Evolutionary conservation across 1,284 basidiomycete species (phyloP).

Genomic region (Ustilago sp.): DNA sequence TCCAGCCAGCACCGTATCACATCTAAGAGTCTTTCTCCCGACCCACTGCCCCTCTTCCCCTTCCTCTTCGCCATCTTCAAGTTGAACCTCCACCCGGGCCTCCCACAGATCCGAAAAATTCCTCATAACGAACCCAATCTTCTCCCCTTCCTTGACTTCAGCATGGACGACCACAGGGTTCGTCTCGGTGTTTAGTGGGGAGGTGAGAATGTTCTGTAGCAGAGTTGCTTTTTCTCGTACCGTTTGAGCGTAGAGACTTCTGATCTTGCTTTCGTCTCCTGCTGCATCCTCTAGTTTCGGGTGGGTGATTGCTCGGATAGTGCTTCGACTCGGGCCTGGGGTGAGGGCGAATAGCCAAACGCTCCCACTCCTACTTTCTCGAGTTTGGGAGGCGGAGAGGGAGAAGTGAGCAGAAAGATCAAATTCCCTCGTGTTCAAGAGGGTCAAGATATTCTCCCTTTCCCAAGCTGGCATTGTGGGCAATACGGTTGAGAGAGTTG

Average conservation of each 20-base stretch:
- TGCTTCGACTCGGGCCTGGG: slow-evolving; percentile 40
- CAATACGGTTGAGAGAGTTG: slow-evolving; percentile 24
- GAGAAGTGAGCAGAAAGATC: slow-evolving; percentile 47
- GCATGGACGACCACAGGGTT: slow-evolving; percentile 17
- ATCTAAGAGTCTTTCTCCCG: slow-evolving; percentile 21
- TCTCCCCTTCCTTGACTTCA: background rate
- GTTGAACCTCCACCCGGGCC: slow-evolving; percentile 4
- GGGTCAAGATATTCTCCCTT: slow-evolving; percentile 32
- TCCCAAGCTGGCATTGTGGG: slow-evolving; percentile 21
- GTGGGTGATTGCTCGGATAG: slow-evolving; percentile 30
- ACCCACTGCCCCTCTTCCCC: slow-evolving; percentile 1
- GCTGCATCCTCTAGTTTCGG: slow-evolving; percentile 1
- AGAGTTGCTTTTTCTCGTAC: slow-evolving; percentile 42
- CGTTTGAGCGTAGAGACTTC: slow-evolving; percentile 62
- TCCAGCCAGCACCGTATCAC: slow-evolving; percentile 6
- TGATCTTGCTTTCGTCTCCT: slow-evolving; percentile 2
- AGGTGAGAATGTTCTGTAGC: slow-evolving; percentile 34
- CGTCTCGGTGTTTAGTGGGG: slow-evolving; percentile 38
- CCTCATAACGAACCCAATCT: slow-evolving; percentile 11
- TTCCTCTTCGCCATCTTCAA: background rate
- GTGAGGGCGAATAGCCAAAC: slow-evolving; percentile 51
- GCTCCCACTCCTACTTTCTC: slow-evolving; percentile 9
- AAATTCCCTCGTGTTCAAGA: slow-evolving; percentile 39
- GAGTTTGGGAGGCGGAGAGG: background rate
- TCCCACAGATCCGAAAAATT: slow-evolving; percentile 28